A percentile compares a stretch with the other conserved stretches of the same genome.
Evolutionary conservation across 176 grass and related monocot species (phyloP).

Genomic region (Cenchrus purpureus): DNA sequence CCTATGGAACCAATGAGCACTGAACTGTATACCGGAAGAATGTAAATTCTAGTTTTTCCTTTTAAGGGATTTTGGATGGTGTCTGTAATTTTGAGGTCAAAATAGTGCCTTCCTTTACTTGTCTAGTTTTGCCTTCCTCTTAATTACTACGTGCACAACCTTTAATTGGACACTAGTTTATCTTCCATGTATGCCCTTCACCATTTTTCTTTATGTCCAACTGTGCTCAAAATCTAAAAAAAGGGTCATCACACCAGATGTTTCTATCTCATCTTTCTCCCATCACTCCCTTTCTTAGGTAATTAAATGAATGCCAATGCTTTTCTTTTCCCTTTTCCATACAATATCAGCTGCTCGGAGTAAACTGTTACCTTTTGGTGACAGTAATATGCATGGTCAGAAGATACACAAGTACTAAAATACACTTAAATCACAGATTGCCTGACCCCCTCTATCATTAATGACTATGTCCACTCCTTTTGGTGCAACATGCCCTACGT

Average conservation of each 20-base stretch:
- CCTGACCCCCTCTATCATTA: background rate
- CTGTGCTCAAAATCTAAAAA: slow-evolving; percentile 5
- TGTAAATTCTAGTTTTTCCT: background rate
- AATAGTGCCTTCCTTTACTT: background rate
- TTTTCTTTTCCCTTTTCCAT: background rate
- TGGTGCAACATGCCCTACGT: background rate
- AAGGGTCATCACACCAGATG: background rate
- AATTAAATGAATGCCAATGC: background rate
- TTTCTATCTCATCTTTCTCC: slow-evolving; percentile 3
- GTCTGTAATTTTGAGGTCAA: background rate
- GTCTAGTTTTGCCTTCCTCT: background rate
- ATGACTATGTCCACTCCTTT: background rate
- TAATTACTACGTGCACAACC: background rate
- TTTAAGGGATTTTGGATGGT: too few relatives aligned
- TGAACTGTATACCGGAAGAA: background rate
- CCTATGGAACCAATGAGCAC: background rate
- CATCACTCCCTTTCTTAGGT: background rate
- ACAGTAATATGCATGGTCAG: background rate
- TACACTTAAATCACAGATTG: background rate
- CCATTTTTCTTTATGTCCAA: background rate
- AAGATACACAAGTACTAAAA: background rate
- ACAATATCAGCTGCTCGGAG: background rate
- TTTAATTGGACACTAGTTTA: background rate
- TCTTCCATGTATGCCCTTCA: background rate
- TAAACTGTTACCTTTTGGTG: background rate